Evolutionary conservation across 2,329 filamentous ascomycete genomes (phyloP), one percentile per base, ranked within the genome.

Genomic region (Talaromyces sp.): DNA sequence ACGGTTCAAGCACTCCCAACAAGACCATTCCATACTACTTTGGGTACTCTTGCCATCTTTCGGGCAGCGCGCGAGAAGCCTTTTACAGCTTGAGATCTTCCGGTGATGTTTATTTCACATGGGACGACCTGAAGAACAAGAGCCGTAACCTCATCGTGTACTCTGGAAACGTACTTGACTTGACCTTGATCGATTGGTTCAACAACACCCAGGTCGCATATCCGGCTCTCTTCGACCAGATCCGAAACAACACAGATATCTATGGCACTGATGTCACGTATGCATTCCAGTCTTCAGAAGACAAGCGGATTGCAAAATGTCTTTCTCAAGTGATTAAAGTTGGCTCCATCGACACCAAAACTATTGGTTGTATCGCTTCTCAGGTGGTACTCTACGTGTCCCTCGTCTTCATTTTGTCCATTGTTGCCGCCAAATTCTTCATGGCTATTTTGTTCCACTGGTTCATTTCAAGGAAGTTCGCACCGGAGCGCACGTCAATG

Each of bases 301-400:
- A 97, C 69, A 97, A 93, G 80, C 82, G 86, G 65, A 82, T 93
- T 55, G 92, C 90, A 12, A 85, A 91, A 72, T 99, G 94, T 74
- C 86, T 99, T 64, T 86, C 92, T 63, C 88, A 99, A 69, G 96
- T 95, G 65, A 91, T 96, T 83, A 96, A 93, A 74, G 94, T 99
- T 56, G 94, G 94, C 61, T 92, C 89, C 12, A 89, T 99, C 62
- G 95, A 99, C 70, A 97, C 94, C 0, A 92, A 96, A 68, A 96
- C 91, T 7, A 90, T 99, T 54, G 94, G 94, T 17, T 99, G 94
- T 78, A 99, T 99, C 73, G 94, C 94, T 2, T 96, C 93, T 65
- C 90, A 96, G 77, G 92, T 99, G 27, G 94, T 99, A 3, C 86
- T 99, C 50, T 99, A 99, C 71, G 88, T 96, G 57, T 95, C 93